Conservation (phyloP, 768 basidiomycete genomes). For the Suillus tomentosus region DNA sequence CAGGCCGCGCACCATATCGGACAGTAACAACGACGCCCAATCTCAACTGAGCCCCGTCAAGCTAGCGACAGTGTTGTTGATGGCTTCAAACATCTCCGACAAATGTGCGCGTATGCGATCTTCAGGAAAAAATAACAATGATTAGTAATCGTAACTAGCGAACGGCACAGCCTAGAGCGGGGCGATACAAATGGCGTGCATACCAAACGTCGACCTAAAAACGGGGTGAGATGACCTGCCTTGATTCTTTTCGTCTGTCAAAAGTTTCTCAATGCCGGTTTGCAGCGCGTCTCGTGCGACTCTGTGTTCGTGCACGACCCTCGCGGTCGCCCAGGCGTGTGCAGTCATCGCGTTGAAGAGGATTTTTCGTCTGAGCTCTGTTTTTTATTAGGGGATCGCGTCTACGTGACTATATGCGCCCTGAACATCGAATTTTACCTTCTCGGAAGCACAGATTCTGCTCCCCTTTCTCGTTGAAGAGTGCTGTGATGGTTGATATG, state of each 20-base stretch:
- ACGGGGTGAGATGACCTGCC: constrained; percentile 34
- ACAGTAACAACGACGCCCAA: not conserved
- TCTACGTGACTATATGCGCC: constrained; percentile 6
- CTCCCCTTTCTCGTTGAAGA: constrained; percentile 5
- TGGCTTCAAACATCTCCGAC: constrained; percentile 28
- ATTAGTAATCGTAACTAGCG: constrained; percentile 21
- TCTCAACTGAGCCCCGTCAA: constrained; percentile 6
- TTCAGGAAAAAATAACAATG: constrained; percentile 14
- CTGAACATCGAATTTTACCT: constrained; percentile 6
- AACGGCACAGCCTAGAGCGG: constrained; percentile 8
- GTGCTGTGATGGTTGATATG: constrained; percentile 4
- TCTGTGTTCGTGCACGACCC: constrained; percentile 22
- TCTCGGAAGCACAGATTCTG: not conserved
- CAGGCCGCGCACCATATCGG: not conserved
- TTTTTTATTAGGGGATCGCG: not conserved
- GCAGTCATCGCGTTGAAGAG: constrained; percentile 16
- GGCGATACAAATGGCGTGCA: constrained; percentile 14
- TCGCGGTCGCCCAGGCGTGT: constrained; percentile 32
- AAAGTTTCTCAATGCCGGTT: constrained; percentile 20
- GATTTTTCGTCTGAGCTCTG: constrained; percentile 29
- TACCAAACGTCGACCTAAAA: constrained; percentile 26
- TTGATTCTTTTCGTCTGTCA: constrained; percentile 30
- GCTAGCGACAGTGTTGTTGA: constrained; percentile 28
- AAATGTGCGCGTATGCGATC: constrained; percentile 26
- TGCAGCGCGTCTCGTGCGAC: constrained; percentile 17